phyloP scores from a whole-genome alignment of 2,329 filamentous ascomycete species.

The Colletotrichum aenigma region DNA sequence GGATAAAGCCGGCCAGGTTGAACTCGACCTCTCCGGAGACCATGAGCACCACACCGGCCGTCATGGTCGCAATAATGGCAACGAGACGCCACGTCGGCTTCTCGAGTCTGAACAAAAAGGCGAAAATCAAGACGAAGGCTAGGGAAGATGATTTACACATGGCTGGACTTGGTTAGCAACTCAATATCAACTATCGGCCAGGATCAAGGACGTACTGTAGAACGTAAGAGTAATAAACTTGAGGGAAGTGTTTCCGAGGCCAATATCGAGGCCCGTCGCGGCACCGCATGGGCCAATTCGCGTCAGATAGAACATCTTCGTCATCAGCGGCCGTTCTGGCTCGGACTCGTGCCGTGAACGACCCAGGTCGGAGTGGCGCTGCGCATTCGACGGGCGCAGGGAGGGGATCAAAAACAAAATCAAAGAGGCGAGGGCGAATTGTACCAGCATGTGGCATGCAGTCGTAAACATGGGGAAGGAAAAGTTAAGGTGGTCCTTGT shows the following conservation, averaged over 20 bases:
- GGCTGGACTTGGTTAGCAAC: slow-evolving; percentile 50
- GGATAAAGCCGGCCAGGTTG: slow-evolving; percentile 81
- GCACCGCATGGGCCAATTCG: slow-evolving; percentile 90
- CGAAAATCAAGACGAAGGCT: slow-evolving; percentile 93
- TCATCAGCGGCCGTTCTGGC: slow-evolving; percentile 72
- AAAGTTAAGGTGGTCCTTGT: slow-evolving; percentile 82
- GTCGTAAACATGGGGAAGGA: slow-evolving; percentile 95
- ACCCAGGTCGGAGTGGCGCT: slow-evolving; percentile 50
- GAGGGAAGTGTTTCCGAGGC: slow-evolving; percentile 91
- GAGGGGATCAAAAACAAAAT: slow-evolving; percentile 85
- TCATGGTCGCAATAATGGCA: slow-evolving; percentile 90
- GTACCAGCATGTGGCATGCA: slow-evolving; percentile 92
- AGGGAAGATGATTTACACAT: slow-evolving; percentile 99
- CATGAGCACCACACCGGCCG: slow-evolving; percentile 94
- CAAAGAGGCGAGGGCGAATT: slow-evolving; percentile 79
- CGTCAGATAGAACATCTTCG: slow-evolving; percentile 88
- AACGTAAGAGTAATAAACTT: slow-evolving; percentile 97
- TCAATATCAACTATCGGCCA: background rate
- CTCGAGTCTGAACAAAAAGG: slow-evolving; percentile 92
- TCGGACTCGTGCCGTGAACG: slow-evolving; percentile 57
- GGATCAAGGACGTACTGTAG: slow-evolving; percentile 69
- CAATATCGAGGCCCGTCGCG: slow-evolving; percentile 94
- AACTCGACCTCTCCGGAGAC: slow-evolving; percentile 95
- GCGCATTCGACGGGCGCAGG: slow-evolving; percentile 68
- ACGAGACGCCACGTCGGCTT: slow-evolving; percentile 85